Percentiles rank a stretch among this genome's conserved stretches.
Evolutionary conservation across 2,329 filamentous ascomycete species (phyloP).

Genomic region (Colletotrichum navitas): DNA sequence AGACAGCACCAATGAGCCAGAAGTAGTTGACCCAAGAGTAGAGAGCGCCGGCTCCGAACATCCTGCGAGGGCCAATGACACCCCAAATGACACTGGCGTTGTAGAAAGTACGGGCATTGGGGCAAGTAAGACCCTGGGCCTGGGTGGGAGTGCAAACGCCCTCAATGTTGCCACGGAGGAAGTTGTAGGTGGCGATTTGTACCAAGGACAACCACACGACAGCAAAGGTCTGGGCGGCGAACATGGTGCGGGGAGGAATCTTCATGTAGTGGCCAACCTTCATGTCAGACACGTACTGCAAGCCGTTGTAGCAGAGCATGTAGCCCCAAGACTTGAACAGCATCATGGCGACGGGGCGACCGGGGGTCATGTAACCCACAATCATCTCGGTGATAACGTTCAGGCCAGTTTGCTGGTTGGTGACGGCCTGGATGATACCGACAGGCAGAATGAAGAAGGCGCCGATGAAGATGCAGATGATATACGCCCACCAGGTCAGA

Average conservation of each 20-base stretch:
- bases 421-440: slow-evolving; percentile 62
- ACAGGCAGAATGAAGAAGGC: slow-evolving; percentile 58
- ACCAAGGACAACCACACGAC: slow-evolving; percentile 56
- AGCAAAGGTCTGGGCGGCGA: slow-evolving; percentile 59
- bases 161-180: slow-evolving; percentile 61
- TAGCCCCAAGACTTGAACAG: slow-evolving; percentile 63
- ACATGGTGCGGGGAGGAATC: slow-evolving; percentile 63
- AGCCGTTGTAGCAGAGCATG: slow-evolving; percentile 60
- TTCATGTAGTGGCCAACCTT: slow-evolving; percentile 68
- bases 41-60: slow-evolving; percentile 55
- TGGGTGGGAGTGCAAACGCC: slow-evolving; percentile 65
- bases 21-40: slow-evolving; percentile 67
- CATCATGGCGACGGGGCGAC: slow-evolving; percentile 63
- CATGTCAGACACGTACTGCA: slow-evolving; percentile 62
- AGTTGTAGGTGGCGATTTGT: slow-evolving; percentile 55
- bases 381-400: slow-evolving; percentile 64
- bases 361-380: slow-evolving; percentile 62
- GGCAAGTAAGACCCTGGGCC: slow-evolving; percentile 66
- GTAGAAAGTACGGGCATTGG: slow-evolving; percentile 70
- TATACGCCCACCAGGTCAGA: slow-evolving; percentile 59
- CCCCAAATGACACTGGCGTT: slow-evolving; percentile 73
- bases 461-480: slow-evolving; percentile 56
- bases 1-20: slow-evolving; percentile 62
- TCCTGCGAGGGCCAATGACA: slow-evolving; percentile 61
- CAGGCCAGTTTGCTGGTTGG: slow-evolving; percentile 61